phyloP scores from a whole-genome alignment of 192 early-diverging fungal species.

The Phycomyces blakesleeanus region DNA sequence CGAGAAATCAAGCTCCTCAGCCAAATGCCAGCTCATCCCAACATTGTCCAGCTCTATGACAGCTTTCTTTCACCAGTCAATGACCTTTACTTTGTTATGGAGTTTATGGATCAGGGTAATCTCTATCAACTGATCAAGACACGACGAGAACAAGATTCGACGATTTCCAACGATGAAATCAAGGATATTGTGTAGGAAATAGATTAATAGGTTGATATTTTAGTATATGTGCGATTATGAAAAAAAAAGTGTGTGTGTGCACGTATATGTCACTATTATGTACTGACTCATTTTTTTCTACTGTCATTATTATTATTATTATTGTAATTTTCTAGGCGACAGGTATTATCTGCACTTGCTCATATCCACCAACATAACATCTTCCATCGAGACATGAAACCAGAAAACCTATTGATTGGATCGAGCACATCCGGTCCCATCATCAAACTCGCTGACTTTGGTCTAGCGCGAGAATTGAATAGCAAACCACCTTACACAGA shows the following conservation, averaged over 20 bases:
- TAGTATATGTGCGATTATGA: too few relatives aligned
- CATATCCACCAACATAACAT: slow-evolving; percentile 91
- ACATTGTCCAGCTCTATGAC: slow-evolving; percentile 80
- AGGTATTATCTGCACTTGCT: slow-evolving; percentile 82
- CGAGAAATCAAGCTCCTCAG: slow-evolving; percentile 77
- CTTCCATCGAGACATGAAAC: slow-evolving; percentile 82
- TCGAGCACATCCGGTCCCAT: slow-evolving; percentile 40
- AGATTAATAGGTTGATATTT: too few relatives aligned
- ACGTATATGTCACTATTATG: too few relatives aligned
- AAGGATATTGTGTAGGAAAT: slow-evolving; percentile 72
- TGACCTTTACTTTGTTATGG: slow-evolving; percentile 90
- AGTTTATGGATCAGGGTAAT: slow-evolving; percentile 89
- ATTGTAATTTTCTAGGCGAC: slow-evolving; percentile 51
- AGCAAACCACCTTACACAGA: slow-evolving; percentile 89
- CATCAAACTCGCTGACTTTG: slow-evolving; percentile 70
- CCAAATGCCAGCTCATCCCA: slow-evolving; percentile 67
- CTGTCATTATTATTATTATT: too few relatives aligned
- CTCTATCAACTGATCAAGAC: slow-evolving; percentile 86
- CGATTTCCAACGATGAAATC: slow-evolving; percentile 61
- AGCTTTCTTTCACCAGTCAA: slow-evolving; percentile 64
- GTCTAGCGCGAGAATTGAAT: slow-evolving; percentile 81
- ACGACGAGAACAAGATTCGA: slow-evolving; percentile 52
- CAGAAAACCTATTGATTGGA: slow-evolving; percentile 60
- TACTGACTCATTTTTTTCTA: slow-evolving; percentile 3
- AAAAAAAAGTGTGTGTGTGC: too few relatives aligned